Evolutionary conservation across 2,329 filamentous ascomycete species (phyloP).

Genomic region (Orbilia ellipsospora): DNA sequence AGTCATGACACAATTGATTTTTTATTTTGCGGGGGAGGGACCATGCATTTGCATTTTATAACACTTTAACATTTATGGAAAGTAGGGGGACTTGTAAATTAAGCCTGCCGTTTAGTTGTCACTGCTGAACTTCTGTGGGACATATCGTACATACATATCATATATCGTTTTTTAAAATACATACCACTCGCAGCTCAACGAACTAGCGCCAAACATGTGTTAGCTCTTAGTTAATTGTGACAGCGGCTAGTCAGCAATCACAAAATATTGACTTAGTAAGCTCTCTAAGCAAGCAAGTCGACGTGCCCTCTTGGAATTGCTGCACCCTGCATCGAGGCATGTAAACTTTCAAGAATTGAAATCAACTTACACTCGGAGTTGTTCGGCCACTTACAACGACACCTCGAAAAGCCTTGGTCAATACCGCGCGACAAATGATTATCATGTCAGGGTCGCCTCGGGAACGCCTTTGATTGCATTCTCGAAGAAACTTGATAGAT

Average conservation of each 20-base stretch:
- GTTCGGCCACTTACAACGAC: no score
- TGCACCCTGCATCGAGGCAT: no score
- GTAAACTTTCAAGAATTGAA: no score
- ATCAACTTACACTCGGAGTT: no score
- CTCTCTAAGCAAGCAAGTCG: no score
- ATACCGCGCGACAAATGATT: no score
- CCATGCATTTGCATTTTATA: constrained; percentile 1
- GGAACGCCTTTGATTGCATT: no score
- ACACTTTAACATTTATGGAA: constrained; percentile 2
- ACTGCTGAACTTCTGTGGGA: constrained; percentile 27
- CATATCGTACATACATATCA: constrained; percentile 41
- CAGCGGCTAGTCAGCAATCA: constrained; percentile 36
- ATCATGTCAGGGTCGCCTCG: no score
- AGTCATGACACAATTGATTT: constrained; percentile 37
- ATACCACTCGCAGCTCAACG: constrained; percentile 22
- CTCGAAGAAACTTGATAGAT: no score
- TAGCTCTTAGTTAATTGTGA: constrained; percentile 28
- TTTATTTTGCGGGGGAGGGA: constrained; percentile 16
- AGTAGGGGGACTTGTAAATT: constrained; percentile 43
- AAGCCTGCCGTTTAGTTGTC: constrained; percentile 36
- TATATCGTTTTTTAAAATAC: constrained; percentile 9
- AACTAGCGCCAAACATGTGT: constrained; percentile 4
- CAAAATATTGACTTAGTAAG: constrained; percentile 2
- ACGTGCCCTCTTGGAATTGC: no score
- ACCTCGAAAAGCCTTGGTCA: no score